A percentile compares a stretch with the other conserved stretches of the same genome.
Conservation (phyloP, 495 filamentous ascomycete species). For the Cairneyella variabilis region DNA sequence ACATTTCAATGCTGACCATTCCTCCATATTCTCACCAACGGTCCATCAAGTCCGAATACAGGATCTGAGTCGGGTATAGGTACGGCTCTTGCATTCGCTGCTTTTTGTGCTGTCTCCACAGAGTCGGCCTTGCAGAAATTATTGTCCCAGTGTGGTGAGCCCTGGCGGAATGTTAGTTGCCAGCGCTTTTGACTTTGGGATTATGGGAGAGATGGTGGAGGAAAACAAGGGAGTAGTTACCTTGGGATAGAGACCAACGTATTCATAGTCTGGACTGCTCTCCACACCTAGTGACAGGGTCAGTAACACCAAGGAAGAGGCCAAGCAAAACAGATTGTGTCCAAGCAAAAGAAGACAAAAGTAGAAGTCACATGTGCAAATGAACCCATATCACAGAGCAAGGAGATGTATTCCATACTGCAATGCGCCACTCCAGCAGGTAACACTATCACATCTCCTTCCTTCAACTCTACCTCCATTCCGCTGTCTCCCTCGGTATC, state of each 20-base stretch:
- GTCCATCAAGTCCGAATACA: conserved; percentile 11
- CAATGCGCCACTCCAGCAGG: conserved; percentile 37
- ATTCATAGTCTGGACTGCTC: conserved; percentile 34
- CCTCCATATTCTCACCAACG: conserved; percentile 14
- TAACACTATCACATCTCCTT: conserved; percentile 34
- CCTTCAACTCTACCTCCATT: conserved; percentile 29
- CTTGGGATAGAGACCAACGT: conserved; percentile 38
- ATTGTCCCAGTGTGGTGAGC: conserved; percentile 19
- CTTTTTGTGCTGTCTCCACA: conserved; percentile 10
- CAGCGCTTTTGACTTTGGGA: not conserved
- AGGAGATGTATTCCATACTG: conserved; percentile 12
- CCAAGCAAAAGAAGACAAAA: not conserved
- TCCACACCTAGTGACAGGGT: conserved; percentile 8
- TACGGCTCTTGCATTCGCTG: conserved; percentile 10
- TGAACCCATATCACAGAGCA: not conserved
- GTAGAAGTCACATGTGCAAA: not conserved
- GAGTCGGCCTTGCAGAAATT: conserved; percentile 18
- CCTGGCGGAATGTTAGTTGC: not conserved
- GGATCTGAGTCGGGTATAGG: conserved; percentile 17
- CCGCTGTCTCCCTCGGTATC: conserved; percentile 27
- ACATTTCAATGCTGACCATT: too few species aligned
- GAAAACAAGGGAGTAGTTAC: conserved; percentile 13
- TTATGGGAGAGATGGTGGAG: not conserved
- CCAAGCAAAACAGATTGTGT: too few species aligned
- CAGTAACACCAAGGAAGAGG: too few species aligned